Percentiles rank a stretch among this genome's conserved stretches.
phyloP scores from a whole-genome alignment of 1,139 yeast species.

The Geotrichum australiense region DNA sequence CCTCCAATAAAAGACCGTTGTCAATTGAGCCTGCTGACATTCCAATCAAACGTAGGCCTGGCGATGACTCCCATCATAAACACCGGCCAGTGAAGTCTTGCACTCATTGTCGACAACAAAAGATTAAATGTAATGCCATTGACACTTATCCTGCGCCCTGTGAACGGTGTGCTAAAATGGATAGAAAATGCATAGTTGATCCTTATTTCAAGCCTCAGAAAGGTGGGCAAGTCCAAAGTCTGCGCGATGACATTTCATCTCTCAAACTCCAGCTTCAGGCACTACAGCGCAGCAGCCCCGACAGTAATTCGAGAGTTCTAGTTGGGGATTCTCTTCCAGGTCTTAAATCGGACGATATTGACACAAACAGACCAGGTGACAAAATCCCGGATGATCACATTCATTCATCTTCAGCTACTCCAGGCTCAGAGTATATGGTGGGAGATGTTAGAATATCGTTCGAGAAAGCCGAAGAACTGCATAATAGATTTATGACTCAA shows the following conservation, averaged over 20 bases:
- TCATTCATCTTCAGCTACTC: slow-evolving; percentile 11
- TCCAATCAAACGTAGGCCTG: too few relatives aligned
- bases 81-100: slow-evolving; percentile 80
- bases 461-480: slow-evolving; percentile 64
- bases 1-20: too few relatives aligned
- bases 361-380: slow-evolving; percentile 15
- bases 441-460: slow-evolving; percentile 68
- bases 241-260: slow-evolving; percentile 79
- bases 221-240: slow-evolving; percentile 80
- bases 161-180: slow-evolving; percentile 73
- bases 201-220: slow-evolving; percentile 87
- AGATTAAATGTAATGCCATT: slow-evolving; percentile 85
- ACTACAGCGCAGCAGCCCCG: slow-evolving; percentile 41
- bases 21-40: too few relatives aligned
- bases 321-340: slow-evolving; percentile 14
- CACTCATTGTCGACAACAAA: slow-evolving; percentile 90
- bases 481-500: slow-evolving; percentile 55
- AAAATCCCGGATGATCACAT: slow-evolving; percentile 15
- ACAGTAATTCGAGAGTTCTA: slow-evolving; percentile 12
- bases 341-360: slow-evolving; percentile 7
- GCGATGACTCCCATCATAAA: too few relatives aligned
- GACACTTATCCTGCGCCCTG: slow-evolving; percentile 83
- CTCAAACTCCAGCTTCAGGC: slow-evolving; percentile 70
- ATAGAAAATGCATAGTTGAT: slow-evolving; percentile 76
- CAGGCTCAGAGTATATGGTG: slow-evolving; percentile 42